Evolutionary conservation across 2,329 filamentous ascomycete species (phyloP).

Genomic region (Fusarium chaquense): DNA sequence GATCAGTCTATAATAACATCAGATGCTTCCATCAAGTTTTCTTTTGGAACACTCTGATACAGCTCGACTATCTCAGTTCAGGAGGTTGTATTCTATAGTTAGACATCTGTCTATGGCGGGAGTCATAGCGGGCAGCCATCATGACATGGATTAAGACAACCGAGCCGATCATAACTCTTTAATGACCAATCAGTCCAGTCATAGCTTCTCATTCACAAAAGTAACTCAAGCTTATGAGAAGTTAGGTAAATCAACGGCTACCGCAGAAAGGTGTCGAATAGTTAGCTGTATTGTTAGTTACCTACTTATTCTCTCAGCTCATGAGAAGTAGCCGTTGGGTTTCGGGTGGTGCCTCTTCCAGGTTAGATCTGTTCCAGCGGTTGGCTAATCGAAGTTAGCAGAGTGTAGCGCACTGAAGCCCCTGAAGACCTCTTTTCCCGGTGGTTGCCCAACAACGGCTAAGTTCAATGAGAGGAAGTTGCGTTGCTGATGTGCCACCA

Average conservation of each 20-base stretch:
- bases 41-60: slow-evolving; percentile 1
- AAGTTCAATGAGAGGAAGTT: slow-evolving; percentile 12
- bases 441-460: slow-evolving; percentile 40
- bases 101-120: slow-evolving; percentile 8
- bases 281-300: neutral
- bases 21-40: neutral
- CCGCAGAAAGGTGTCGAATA: slow-evolving; percentile 6
- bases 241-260: slow-evolving; percentile 18
- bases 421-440: slow-evolving; percentile 18
- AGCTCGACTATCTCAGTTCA: neutral
- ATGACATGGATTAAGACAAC: slow-evolving; percentile 6
- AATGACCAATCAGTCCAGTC: neutral
- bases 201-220: neutral
- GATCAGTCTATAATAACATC: slow-evolving; percentile 2
- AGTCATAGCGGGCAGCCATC: slow-evolving; percentile 35
- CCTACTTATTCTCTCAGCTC: slow-evolving; percentile 3
- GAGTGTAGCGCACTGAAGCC: slow-evolving; percentile 34
- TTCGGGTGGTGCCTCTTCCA: slow-evolving; percentile 36
- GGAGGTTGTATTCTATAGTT: neutral
- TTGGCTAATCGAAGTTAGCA: slow-evolving; percentile 27
- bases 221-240: neutral
- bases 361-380: slow-evolving; percentile 38
- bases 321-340: slow-evolving; percentile 3
- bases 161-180: neutral
- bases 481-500: slow-evolving; percentile 23